phyloP scores from a whole-genome alignment of 2,329 filamentous ascomycete species.

The Helicocarpus griseus region DNA sequence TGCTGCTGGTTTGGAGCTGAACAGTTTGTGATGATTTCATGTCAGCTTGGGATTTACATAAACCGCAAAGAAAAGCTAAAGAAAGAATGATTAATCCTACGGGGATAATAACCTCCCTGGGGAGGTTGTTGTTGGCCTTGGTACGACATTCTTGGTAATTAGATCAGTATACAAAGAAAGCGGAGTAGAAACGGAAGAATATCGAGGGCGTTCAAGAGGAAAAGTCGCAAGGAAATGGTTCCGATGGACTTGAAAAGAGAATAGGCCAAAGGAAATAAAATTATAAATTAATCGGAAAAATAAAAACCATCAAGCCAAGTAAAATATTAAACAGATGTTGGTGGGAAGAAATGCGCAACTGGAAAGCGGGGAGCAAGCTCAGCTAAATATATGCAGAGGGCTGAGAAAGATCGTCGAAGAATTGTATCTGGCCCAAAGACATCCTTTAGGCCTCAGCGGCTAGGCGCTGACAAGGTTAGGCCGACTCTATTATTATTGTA shows the following conservation, averaged over 20 bases:
- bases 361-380: not conserved
- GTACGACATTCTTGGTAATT: constrained; percentile 1
- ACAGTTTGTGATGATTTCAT: not conserved
- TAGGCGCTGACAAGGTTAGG: not conserved
- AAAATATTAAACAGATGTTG: no score
- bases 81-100: constrained; percentile 11
- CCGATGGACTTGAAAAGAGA: no score
- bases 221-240: no score
- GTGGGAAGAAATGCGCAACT: no score
- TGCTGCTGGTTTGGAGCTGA: constrained; percentile 4
- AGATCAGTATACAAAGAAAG: not conserved
- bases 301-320: not conserved
- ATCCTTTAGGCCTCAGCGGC: not conserved
- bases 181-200: not conserved
- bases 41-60: not conserved
- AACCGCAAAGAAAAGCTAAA: not conserved
- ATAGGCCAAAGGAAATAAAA: no score
- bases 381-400: not conserved
- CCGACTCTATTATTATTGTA: no score
- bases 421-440: not conserved
- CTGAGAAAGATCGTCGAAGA: not conserved
- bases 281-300: no score
- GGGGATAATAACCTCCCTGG: constrained; percentile 19
- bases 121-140: constrained; percentile 4
- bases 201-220: not conserved